These are phyloP conservation scores for Chaetothyriales sp. DNA, from an alignment of 2,329 filamentous ascomycete species.

Conservation along the genomic window DNA sequence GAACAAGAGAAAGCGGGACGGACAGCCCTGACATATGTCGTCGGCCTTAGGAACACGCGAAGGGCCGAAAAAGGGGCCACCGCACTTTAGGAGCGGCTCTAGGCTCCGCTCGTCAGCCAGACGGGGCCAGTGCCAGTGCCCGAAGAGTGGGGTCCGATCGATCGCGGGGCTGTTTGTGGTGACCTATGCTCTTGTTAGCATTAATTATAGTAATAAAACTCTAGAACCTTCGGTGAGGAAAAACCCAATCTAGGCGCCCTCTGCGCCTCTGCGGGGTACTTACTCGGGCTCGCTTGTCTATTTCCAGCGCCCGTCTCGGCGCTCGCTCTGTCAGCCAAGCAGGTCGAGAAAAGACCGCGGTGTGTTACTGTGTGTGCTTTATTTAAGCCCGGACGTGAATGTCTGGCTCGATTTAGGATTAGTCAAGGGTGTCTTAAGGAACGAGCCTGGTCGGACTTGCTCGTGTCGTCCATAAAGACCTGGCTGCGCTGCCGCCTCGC, in stretches of 20 bases:
- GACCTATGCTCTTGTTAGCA: not conserved
- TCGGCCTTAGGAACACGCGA: not conserved
- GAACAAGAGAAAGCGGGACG: not conserved
- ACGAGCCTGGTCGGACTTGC: conserved; percentile 14
- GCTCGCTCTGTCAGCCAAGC: too few species aligned
- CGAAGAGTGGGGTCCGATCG: not conserved
- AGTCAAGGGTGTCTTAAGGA: conserved; percentile 6
- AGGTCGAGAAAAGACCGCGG: too few species aligned
- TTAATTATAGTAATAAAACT: too few species aligned
- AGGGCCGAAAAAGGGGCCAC: not conserved
- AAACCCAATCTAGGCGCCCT: not conserved
- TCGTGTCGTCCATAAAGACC: conserved; percentile 16
- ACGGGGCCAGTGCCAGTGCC: too few species aligned
- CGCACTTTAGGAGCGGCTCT: not conserved
- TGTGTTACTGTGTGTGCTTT: too few species aligned
- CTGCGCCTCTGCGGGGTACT: not conserved
- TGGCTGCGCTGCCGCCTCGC: conserved; percentile 15
- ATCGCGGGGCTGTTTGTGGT: not conserved
- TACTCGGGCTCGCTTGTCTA: not conserved
- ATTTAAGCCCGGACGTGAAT: not conserved
- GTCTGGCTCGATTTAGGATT: not conserved
- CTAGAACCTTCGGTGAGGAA: not conserved
- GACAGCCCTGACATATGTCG: not conserved
- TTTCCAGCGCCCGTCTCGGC: too few species aligned
- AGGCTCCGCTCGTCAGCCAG: not conserved